A percentile compares a stretch with the other conserved stretches of the same genome.
Conservation (phyloP, 306 rosid genomes). For the Medicago lupulina region DNA sequence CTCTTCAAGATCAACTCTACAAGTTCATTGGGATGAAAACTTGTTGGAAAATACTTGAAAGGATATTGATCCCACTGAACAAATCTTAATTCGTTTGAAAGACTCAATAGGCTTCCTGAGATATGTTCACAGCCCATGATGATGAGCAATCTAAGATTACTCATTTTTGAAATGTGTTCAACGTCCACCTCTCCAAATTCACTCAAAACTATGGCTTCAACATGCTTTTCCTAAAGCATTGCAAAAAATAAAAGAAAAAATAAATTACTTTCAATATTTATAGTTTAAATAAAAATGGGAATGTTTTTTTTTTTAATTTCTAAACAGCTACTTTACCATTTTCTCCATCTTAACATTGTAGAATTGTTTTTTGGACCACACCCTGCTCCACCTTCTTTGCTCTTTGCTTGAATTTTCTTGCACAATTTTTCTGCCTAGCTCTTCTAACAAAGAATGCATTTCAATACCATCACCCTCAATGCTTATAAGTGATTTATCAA, state of each 20-base stretch:
- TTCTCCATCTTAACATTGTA: not conserved
- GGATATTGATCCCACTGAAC: no score
- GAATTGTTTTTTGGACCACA: constrained; percentile 14
- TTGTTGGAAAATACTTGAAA: no score
- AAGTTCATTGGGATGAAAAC: no score
- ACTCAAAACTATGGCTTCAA: not conserved
- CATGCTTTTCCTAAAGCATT: constrained; percentile 2
- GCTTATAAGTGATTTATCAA: not conserved
- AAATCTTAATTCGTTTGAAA: no score
- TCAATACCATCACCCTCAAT: not conserved
- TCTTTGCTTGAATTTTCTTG: constrained; percentile 8
- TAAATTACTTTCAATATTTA: not conserved
- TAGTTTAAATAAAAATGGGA: not conserved
- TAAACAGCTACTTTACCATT: not conserved
- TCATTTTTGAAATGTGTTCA: no score
- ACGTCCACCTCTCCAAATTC: no score
- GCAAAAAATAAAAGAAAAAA: not conserved
- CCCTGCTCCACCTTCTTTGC: constrained; percentile 41
- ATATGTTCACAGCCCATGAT: no score
- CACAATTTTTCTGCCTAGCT: constrained; percentile 30
- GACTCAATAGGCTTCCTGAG: no score
- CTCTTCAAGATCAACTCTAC: no score
- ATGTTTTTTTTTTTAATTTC: not conserved
- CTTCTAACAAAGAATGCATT: constrained; percentile 32
- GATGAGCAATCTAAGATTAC: no score